Conservation (phyloP, 2,329 filamentous ascomycete species). For the Blumeria hordei region DNA sequence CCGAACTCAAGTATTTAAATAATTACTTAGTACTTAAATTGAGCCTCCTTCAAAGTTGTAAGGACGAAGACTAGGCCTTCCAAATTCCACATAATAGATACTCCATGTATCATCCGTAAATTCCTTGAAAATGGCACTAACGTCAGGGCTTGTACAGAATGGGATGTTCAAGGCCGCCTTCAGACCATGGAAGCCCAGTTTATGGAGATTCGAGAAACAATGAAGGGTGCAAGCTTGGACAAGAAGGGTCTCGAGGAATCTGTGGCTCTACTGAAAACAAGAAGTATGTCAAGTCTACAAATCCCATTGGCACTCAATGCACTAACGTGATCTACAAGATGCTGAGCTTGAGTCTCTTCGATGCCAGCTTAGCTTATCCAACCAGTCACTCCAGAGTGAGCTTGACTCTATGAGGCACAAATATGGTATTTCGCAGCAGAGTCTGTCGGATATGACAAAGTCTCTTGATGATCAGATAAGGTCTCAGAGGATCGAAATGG, state of each 20-base stretch:
- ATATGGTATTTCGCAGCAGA: slow-evolving; percentile 15
- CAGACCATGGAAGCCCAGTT: slow-evolving; percentile 56
- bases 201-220: slow-evolving; percentile 42
- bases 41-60: slow-evolving; percentile 11
- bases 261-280: slow-evolving; percentile 44
- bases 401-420: slow-evolving; percentile 31
- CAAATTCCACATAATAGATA: slow-evolving; percentile 35
- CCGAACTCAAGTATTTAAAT: no score
- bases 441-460: slow-evolving; percentile 22
- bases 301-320: background rate
- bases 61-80: slow-evolving; percentile 18
- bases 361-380: slow-evolving; percentile 15
- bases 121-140: no score
- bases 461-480: slow-evolving; percentile 25
- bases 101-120: slow-evolving; percentile 40
- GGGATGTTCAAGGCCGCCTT: slow-evolving; percentile 58
- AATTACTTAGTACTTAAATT: no score
- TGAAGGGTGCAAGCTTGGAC: slow-evolving; percentile 43
- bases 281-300: slow-evolving; percentile 18
- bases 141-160: slow-evolving; percentile 29
- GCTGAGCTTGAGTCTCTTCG: slow-evolving; percentile 25
- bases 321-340: slow-evolving; percentile 6
- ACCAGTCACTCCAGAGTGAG: slow-evolving; percentile 37
- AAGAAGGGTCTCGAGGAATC: slow-evolving; percentile 49
- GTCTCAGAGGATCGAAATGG: slow-evolving; percentile 26